Conservation (phyloP, 2,329 filamentous ascomycete species). For the Neophaeococcomyces mojaviensis region DNA sequence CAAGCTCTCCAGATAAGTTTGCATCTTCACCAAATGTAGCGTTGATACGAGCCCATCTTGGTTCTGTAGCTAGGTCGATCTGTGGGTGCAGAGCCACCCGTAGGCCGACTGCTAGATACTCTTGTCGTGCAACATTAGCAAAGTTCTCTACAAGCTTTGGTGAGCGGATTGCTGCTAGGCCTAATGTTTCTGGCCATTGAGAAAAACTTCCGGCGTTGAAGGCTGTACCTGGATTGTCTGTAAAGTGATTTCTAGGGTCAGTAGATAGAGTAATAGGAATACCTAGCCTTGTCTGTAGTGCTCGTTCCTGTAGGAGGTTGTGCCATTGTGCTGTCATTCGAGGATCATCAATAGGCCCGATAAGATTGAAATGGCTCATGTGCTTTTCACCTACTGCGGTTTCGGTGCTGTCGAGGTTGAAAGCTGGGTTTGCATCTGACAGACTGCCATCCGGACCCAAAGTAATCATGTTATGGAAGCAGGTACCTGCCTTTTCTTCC, state of each 20-base stretch:
- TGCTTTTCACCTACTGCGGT: background rate
- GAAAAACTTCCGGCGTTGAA: constrained; percentile 40
- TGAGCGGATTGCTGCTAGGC: constrained; percentile 43
- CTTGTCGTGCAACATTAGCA: constrained; percentile 43
- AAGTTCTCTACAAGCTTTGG: constrained; percentile 39
- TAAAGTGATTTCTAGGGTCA: constrained; percentile 12
- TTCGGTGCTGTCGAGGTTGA: constrained; percentile 2
- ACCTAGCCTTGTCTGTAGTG: constrained; percentile 8
- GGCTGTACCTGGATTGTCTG: constrained; percentile 29
- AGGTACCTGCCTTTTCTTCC: constrained; percentile 64
- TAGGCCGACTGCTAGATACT: constrained; percentile 37
- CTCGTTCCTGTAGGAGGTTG: constrained; percentile 6
- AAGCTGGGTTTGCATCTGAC: background rate
- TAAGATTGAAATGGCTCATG: constrained; percentile 12
- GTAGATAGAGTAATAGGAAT: constrained; percentile 11
- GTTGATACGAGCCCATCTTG: constrained; percentile 42
- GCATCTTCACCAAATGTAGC: constrained; percentile 43
- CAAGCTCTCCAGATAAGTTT: constrained; percentile 6
- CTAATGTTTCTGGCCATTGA: constrained; percentile 46
- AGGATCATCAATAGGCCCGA: constrained; percentile 6
- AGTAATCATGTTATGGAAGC: constrained; percentile 41
- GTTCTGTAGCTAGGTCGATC: constrained; percentile 46
- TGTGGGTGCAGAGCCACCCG: constrained; percentile 44
- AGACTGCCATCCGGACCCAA: constrained; percentile 5
- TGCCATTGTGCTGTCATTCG: constrained; percentile 4